Evolutionary conservation across 2,329 filamentous ascomycete species (phyloP).

Genomic region (Dryadomyces sulphureus): DNA sequence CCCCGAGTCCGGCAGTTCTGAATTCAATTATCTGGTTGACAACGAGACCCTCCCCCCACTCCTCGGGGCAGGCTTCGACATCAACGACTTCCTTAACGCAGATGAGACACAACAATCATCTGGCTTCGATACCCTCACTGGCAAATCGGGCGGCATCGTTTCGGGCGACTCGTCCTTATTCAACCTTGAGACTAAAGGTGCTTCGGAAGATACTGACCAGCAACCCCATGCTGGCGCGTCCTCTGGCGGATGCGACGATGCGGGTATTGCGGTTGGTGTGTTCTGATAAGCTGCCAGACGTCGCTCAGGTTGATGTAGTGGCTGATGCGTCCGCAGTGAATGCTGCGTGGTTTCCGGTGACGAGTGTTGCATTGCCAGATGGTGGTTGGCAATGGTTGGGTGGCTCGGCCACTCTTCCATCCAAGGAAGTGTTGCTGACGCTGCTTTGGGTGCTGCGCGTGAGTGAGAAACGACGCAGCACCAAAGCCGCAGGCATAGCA

Average conservation of each 20-base stretch:
- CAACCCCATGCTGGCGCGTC: slow-evolving; percentile 63
- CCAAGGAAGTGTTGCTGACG: slow-evolving; percentile 31
- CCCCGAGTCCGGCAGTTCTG: slow-evolving; percentile 50
- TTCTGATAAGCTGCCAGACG: slow-evolving; percentile 32
- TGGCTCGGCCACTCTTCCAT: slow-evolving; percentile 23
- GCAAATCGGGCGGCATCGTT: slow-evolving; percentile 19
- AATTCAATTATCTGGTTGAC: slow-evolving; percentile 53
- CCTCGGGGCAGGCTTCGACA: slow-evolving; percentile 25
- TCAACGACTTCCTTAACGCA: slow-evolving; percentile 40
- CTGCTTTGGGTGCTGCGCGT: slow-evolving; percentile 30
- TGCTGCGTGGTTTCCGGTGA: slow-evolving; percentile 16
- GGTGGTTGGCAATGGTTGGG: not conserved
- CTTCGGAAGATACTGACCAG: slow-evolving; percentile 54
- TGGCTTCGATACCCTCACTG: slow-evolving; percentile 29
- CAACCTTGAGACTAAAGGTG: slow-evolving; percentile 45
- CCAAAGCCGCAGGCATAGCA: not conserved
- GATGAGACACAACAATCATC: slow-evolving; percentile 23
- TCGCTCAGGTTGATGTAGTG: slow-evolving; percentile 26
- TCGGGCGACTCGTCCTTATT: slow-evolving; percentile 36
- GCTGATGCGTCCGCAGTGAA: slow-evolving; percentile 11
- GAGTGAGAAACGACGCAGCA: slow-evolving; percentile 15
- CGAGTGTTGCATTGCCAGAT: slow-evolving; percentile 18
- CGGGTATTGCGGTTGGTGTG: slow-evolving; percentile 57
- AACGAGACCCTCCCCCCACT: slow-evolving; percentile 34
- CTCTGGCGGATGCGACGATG: slow-evolving; percentile 59